Conservation (phyloP, 202 grass and related monocot species). For the Hordeum pubiflorum region DNA sequence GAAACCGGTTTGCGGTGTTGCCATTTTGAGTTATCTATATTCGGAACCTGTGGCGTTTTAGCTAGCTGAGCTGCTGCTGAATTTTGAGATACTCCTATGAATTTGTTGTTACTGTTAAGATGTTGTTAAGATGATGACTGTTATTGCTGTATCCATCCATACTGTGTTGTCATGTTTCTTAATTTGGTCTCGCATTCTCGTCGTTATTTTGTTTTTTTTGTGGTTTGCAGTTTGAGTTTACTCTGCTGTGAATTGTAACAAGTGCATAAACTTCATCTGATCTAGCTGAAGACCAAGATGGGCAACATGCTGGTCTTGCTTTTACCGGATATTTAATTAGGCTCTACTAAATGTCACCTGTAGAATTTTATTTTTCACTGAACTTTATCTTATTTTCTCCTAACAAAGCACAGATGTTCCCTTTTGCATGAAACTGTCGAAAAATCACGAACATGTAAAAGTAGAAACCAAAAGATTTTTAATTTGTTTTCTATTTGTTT, state of each 20-base stretch:
- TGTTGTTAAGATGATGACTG: neutral
- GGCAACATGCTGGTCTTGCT: neutral
- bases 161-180: neutral
- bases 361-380: too few species aligned
- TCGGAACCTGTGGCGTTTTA: neutral
- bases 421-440: neutral
- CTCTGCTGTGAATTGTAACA: neutral
- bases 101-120: neutral
- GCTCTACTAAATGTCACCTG: neutral
- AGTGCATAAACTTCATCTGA: neutral
- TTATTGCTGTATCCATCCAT: neutral
- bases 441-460: neutral
- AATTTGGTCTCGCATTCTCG: neutral
- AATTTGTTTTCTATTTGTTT: neutral
- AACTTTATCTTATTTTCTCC: too few species aligned
- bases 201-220: neutral
- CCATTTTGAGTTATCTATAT: neutral
- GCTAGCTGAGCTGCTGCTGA: neutral
- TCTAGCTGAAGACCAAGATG: neutral
- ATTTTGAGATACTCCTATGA: constrained; percentile 7
- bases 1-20: neutral
- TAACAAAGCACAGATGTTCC: neutral
- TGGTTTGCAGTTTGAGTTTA: neutral
- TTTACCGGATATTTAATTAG: too few species aligned
- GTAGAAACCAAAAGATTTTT: too few species aligned